Evolutionary conservation across 2,329 filamentous ascomycete species (phyloP).

Genomic region (Colletotrichum simmondsii): DNA sequence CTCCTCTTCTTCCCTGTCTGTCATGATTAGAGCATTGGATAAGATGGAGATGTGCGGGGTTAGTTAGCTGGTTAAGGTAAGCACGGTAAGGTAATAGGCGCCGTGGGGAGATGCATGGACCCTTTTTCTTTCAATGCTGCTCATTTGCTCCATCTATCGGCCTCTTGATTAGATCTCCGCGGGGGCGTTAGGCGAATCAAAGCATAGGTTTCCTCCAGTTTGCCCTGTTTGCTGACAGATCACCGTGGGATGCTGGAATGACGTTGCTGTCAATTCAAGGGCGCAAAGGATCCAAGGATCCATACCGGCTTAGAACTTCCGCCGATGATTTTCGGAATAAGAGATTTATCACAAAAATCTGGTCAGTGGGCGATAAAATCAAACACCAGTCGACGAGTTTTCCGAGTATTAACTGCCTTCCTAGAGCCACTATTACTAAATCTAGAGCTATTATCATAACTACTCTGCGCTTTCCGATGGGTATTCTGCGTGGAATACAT

Average conservation of each 20-base stretch:
- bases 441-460: too few relatives aligned
- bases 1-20: neutral
- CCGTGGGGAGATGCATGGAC: neutral
- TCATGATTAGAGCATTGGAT: neutral
- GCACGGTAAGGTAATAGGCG: neutral
- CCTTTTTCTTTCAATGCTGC: neutral
- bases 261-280: neutral
- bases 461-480: too few relatives aligned
- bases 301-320: neutral
- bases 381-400: too few relatives aligned
- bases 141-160: neutral
- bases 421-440: too few relatives aligned
- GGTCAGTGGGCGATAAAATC: too few relatives aligned
- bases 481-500: too few relatives aligned
- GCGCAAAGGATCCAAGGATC: neutral
- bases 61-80: neutral
- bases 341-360: too few relatives aligned
- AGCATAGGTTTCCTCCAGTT: neutral
- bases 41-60: slow-evolving; percentile 1
- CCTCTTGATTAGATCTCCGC: neutral
- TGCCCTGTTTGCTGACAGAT: neutral
- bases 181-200: neutral
- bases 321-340: too few relatives aligned
- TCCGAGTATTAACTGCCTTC: too few relatives aligned
- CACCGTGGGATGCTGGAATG: neutral